A percentile compares a stretch with the other conserved stretches of the same genome.
phyloP scores from a whole-genome alignment of 768 basidiomycete genomes.

The Pleurotus cornucopiae region DNA sequence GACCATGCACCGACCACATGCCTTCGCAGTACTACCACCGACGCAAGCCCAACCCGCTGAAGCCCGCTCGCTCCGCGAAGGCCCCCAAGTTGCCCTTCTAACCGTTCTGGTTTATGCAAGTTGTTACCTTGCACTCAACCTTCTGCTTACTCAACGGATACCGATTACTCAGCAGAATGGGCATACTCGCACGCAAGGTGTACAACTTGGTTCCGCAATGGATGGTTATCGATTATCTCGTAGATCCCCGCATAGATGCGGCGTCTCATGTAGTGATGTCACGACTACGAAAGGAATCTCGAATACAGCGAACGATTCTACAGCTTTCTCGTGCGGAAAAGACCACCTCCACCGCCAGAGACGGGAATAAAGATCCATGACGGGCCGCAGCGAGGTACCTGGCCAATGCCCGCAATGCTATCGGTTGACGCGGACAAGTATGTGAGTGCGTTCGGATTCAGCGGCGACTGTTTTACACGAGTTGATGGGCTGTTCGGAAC shows the following conservation, averaged over 20 bases:
- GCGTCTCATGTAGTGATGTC: neutral
- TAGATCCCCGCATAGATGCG: too few species aligned
- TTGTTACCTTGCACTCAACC: neutral
- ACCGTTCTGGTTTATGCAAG: constrained; percentile 7
- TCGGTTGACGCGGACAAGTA: neutral
- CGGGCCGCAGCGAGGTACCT: too few species aligned
- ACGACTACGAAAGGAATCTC: neutral
- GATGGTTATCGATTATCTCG: too few species aligned
- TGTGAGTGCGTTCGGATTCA: too few species aligned
- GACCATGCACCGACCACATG: too few species aligned
- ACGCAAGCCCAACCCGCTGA: constrained; percentile 56
- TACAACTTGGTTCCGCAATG: too few species aligned
- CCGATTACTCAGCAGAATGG: too few species aligned
- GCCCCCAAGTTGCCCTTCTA: constrained; percentile 62
- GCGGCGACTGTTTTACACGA: too few species aligned
- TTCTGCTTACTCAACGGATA: neutral
- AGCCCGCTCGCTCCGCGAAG: constrained; percentile 41
- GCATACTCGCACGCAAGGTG: too few species aligned
- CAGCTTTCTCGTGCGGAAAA: neutral
- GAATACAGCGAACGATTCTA: neutral
- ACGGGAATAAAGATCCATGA: neutral
- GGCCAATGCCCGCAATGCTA: too few species aligned
- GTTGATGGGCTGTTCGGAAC: too few species aligned
- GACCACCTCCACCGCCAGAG: neutral
- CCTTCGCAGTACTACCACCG: constrained; percentile 39